Base-by-base conservation (phyloP, 2,329 filamentous ascomycete genomes). In the Botrytis cinerea region DNA sequence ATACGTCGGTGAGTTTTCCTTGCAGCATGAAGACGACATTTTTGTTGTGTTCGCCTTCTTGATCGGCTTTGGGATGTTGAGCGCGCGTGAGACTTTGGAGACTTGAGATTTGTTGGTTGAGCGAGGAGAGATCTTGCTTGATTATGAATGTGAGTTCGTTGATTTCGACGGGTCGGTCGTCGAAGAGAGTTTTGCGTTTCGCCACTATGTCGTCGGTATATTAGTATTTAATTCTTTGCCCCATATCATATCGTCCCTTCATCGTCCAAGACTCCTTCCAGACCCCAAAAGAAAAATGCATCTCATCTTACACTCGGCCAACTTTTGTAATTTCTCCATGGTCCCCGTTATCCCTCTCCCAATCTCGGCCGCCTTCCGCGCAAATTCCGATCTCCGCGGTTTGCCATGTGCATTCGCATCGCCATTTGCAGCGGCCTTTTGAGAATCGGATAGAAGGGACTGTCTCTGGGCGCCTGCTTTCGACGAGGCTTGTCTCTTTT, bases 141-240 rank as follows among this genome's bases (percentile, higher is more conserved):
- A 98, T 98, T 81, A 98, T 93, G 80, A 95, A 98, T 12, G 95
- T 98, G 82, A 98, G 89, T 83, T 98, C 94, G 82, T 96, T 96
- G 82, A 98, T 98, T 84, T 99, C 96, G 72, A 98, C 93, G 0
- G 96, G 94, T 81, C 93, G 90, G 84, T 99, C 96, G 83, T 99
- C 96, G 82, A 99, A 99, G 61, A 99, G 90, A 16, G 96, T 97
- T 84, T 97, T 97, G 80, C 95, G 91, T 83, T 94, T 95, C n/a
- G 96, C 96, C 81, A 99, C 91, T 93, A 16, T 75, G 40, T 48
- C 35, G 18, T 38, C 38, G 7, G 38, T 54, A 38, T 20, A 20
- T 73, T 40, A 73, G 59, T 45, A 69, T 35, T 22, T 0, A 3
- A 32, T 57, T 22, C 64, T 71, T 1, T 18, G 10, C 12, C 6